phyloP scores from a whole-genome alignment of 176 grass and related monocot species.

The Rhynchospora pubera region DNA sequence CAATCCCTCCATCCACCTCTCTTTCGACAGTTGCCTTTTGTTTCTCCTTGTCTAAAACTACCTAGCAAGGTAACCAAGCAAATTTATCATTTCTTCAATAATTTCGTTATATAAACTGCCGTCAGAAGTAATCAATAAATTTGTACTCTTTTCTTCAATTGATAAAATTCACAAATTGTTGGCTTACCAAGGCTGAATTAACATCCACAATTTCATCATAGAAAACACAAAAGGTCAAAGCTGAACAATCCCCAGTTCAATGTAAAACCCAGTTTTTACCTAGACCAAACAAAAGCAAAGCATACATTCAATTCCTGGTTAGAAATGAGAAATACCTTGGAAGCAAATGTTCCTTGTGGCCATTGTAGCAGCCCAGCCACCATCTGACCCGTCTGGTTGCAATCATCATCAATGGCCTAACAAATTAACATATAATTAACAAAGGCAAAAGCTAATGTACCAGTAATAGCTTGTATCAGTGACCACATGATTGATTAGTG shows the following conservation, averaged over 20 bases:
- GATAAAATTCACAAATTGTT: not conserved
- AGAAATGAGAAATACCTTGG: constrained; percentile 40
- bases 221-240: not conserved
- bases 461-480: not conserved
- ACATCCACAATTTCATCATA: not conserved
- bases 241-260: not conserved
- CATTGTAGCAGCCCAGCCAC: constrained; percentile 77
- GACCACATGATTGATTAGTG: not conserved
- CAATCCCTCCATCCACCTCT: constrained; percentile 76
- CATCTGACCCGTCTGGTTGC: constrained; percentile 98
- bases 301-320: not conserved
- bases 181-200: not conserved
- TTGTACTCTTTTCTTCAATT: not conserved
- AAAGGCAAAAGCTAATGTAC: not conserved
- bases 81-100: constrained; percentile 6
- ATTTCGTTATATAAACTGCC: not conserved
- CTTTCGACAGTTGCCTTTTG: constrained; percentile 59
- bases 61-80: constrained; percentile 34
- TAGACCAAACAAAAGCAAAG: not conserved
- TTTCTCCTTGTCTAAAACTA: constrained; percentile 74
- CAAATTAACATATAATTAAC: not conserved
- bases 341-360: constrained; percentile 91
- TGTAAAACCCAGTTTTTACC: not conserved
- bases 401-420: constrained; percentile 95
- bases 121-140: not conserved